A percentile compares a stretch with the other conserved stretches of the same genome.
These are phyloP conservation scores for Epichloe typhina DNA, from an alignment of 2,329 filamentous ascomycete species.

Conservation along the genomic window DNA sequence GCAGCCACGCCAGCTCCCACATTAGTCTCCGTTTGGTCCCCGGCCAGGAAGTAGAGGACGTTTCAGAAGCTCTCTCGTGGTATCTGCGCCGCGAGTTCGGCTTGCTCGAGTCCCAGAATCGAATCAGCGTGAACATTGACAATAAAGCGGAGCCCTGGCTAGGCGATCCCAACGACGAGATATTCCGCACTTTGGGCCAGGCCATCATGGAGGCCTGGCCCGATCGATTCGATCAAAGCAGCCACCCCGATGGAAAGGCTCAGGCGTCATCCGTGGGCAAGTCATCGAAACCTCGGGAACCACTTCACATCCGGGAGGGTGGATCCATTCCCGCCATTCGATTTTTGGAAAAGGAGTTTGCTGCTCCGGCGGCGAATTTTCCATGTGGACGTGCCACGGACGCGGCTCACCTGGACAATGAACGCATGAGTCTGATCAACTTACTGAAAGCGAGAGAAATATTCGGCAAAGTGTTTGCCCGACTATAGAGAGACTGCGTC, in stretches of 20 bases:
- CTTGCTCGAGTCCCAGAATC: constrained; percentile 66
- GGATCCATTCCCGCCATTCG: constrained; percentile 90
- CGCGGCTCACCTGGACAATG: constrained; percentile 86
- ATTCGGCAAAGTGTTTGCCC: constrained; percentile 71
- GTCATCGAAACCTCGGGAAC: constrained; percentile 36
- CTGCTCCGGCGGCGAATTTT: constrained; percentile 78
- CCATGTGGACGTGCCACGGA: constrained; percentile 94
- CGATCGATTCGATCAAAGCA: constrained; percentile 28
- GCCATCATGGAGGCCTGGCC: constrained; percentile 81
- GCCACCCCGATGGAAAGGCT: constrained; percentile 3
- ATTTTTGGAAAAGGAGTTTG: constrained; percentile 89
- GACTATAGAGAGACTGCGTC: constrained; percentile 28
- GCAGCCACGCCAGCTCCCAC: constrained; percentile 73
- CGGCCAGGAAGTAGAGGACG: constrained; percentile 73
- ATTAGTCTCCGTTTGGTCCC: constrained; percentile 87
- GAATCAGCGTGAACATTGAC: constrained; percentile 69
- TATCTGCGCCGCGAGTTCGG: constrained; percentile 63
- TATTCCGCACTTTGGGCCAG: constrained; percentile 77
- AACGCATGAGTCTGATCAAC: constrained; percentile 78
- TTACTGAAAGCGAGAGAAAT: constrained; percentile 86
- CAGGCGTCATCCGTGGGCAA: constrained; percentile 2
- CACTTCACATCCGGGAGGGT: constrained; percentile 88
- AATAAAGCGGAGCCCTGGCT: constrained; percentile 95
- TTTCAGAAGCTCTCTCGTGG: constrained; percentile 51
- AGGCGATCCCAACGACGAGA: constrained; percentile 77